phyloP scores from a whole-genome alignment of 106 monocot species.

The Platanthera guangdongensis region DNA sequence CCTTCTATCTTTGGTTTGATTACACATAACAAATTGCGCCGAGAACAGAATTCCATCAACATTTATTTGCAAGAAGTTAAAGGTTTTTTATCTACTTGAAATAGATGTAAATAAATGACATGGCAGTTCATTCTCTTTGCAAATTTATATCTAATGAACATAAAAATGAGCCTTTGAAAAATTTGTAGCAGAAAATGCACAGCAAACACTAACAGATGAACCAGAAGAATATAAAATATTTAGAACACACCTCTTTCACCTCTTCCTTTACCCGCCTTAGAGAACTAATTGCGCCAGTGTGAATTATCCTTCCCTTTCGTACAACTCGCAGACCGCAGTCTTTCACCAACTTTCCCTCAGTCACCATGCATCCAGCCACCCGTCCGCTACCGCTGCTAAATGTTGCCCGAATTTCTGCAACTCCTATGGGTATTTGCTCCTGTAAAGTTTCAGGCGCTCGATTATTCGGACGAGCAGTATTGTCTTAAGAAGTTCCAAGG shows the following conservation, averaged over 20 bases:
- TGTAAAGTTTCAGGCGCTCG: slow-evolving; percentile 7
- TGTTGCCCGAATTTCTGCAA: slow-evolving; percentile 63
- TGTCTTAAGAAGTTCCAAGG: background rate
- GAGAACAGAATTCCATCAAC: background rate
- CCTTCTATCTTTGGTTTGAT: no score
- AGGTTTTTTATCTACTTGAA: no score
- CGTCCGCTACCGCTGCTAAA: slow-evolving; percentile 96
- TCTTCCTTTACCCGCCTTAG: slow-evolving; percentile 89
- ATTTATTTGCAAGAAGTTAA: background rate
- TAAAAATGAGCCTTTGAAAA: no score
- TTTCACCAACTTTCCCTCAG: slow-evolving; percentile 75
- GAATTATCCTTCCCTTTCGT: slow-evolving; percentile 57
- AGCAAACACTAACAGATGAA: background rate
- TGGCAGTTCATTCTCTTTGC: no score
- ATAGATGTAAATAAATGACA: background rate
- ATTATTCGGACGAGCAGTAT: background rate
- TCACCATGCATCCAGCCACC: slow-evolving; percentile 94
- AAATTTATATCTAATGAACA: no score
- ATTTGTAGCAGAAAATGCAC: background rate
- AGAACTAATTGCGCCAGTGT: slow-evolving; percentile 61
- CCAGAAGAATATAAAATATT: background rate
- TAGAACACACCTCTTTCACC: slow-evolving; percentile 81
- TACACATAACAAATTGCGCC: no score
- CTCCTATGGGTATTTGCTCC: slow-evolving; percentile 87
- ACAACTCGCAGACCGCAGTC: slow-evolving; percentile 64